phyloP scores from a whole-genome alignment of 352 stramenopile species.

The Phytophthora brassicae region DNA sequence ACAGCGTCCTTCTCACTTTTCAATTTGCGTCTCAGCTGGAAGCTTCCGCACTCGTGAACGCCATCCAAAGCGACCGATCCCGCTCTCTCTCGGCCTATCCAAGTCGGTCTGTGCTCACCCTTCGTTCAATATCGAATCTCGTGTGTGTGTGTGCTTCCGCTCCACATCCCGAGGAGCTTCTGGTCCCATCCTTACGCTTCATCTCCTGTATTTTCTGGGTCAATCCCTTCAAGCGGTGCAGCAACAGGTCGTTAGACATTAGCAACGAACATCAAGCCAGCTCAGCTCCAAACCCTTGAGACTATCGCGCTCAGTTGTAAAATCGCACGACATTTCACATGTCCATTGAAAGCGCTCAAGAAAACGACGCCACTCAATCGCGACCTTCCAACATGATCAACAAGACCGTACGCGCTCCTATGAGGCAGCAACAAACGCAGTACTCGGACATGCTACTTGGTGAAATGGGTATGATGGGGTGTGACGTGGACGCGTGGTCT shows the following conservation, averaged over 20 bases:
- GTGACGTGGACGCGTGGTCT: slow-evolving; percentile 61
- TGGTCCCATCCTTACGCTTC: slow-evolving; percentile 23
- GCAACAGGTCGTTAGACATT: slow-evolving; percentile 22
- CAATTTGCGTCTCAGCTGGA: slow-evolving; percentile 22
- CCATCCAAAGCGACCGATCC: slow-evolving; percentile 15
- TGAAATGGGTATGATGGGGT: slow-evolving; percentile 70
- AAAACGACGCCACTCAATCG: slow-evolving; percentile 19
- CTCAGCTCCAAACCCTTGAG: too few relatives aligned
- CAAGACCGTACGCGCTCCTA: too few relatives aligned
- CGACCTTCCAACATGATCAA: slow-evolving; percentile 9
- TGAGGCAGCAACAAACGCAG: slow-evolving; percentile 29
- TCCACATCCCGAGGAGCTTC: slow-evolving; percentile 33
- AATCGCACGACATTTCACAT: slow-evolving; percentile 32
- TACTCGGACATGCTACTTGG: slow-evolving; percentile 58
- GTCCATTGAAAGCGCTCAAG: slow-evolving; percentile 48
- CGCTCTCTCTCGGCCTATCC: slow-evolving; percentile 20
- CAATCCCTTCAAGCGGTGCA: slow-evolving; percentile 32
- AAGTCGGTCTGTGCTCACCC: slow-evolving; percentile 21
- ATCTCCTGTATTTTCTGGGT: slow-evolving; percentile 27
- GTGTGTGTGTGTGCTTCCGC: slow-evolving; percentile 27
- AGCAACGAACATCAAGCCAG: slow-evolving; percentile 24
- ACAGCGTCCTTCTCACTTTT: slow-evolving; percentile 24
- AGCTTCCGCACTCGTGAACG: not conserved
- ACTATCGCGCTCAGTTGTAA: slow-evolving; percentile 36
- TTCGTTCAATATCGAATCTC: slow-evolving; percentile 34